These are phyloP conservation scores for Melanogaster broomeanus DNA, from an alignment of 768 basidiomycete genomes.

Conservation along the genomic window DNA sequence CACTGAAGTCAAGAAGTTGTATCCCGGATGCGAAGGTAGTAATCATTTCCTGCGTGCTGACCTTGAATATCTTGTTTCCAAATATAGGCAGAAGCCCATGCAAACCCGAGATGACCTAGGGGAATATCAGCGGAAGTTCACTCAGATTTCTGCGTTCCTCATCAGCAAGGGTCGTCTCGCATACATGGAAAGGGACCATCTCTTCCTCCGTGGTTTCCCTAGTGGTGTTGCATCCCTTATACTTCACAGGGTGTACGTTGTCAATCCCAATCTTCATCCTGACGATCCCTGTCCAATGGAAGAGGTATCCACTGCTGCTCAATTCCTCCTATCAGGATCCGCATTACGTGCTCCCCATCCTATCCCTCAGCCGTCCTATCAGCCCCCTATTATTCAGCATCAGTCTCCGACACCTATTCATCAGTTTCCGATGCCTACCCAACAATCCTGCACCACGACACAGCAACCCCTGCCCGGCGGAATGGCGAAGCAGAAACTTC, in stretches of 20 bases:
- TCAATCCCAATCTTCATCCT: background rate
- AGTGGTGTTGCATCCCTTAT: background rate
- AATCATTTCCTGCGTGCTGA: background rate
- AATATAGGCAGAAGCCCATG: background rate
- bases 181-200: background rate
- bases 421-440: background rate
- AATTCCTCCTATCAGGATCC: too few relatives aligned
- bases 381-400: too few relatives aligned
- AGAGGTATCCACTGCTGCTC: too few relatives aligned
- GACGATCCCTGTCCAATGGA: too few relatives aligned
- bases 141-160: background rate
- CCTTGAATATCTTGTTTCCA: background rate
- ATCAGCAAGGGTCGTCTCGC: too few relatives aligned
- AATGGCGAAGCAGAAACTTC: background rate
- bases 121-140: background rate
- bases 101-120: background rate
- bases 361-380: too few relatives aligned
- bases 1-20: too few relatives aligned
- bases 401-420: background rate
- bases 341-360: too few relatives aligned
- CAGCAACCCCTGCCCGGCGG: too few relatives aligned
- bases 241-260: too few relatives aligned
- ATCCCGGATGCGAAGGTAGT: background rate
- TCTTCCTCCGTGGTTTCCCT: background rate
- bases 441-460: too few relatives aligned